A percentile compares a stretch with the other conserved stretches of the same genome.
Conservation (phyloP, 257 asterid species). For the Rubia yunnanensis region DNA sequence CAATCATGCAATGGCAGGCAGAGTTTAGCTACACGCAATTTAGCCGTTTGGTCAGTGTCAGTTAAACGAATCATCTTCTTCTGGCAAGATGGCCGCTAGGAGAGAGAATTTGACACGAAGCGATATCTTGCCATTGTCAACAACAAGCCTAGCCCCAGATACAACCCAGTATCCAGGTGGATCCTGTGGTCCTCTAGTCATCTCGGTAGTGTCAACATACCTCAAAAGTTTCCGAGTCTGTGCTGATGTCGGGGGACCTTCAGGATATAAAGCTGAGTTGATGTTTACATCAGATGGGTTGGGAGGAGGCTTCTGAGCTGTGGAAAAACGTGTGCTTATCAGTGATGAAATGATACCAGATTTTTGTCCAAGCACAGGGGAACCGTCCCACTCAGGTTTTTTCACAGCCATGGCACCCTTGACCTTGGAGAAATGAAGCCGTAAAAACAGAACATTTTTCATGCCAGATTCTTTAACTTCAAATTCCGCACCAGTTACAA, state of each 20-base stretch:
- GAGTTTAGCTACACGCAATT: too few relatives aligned
- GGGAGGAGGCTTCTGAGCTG: constrained; percentile 48
- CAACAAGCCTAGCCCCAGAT: constrained; percentile 69
- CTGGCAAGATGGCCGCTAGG: constrained; percentile 40
- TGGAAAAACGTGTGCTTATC: constrained; percentile 45
- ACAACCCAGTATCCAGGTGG: constrained; percentile 76
- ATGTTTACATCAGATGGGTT: constrained; percentile 50
- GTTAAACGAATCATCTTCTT: constrained; percentile 31
- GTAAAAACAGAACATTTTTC: constrained; percentile 52
- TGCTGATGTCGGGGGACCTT: constrained; percentile 66
- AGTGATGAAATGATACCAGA: constrained; percentile 60
- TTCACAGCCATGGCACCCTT: constrained; percentile 48
- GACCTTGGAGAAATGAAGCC: constrained; percentile 50
- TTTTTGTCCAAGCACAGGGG: constrained; percentile 49
- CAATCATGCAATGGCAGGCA: background rate
- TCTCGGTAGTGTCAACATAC: constrained; percentile 63
- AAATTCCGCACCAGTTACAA: constrained; percentile 63
- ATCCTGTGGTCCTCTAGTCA: constrained; percentile 73
- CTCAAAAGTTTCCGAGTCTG: constrained; percentile 51
- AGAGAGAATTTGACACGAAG: constrained; percentile 65
- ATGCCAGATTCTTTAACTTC: constrained; percentile 52
- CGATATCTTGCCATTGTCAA: constrained; percentile 53
- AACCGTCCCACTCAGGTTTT: constrained; percentile 72
- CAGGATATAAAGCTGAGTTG: constrained; percentile 66
- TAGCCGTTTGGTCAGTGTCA: background rate